These are phyloP conservation scores for Pecoramyces ruminantium DNA, from an alignment of 192 early-diverging fungal genomes.

Conservation along the genomic window DNA sequence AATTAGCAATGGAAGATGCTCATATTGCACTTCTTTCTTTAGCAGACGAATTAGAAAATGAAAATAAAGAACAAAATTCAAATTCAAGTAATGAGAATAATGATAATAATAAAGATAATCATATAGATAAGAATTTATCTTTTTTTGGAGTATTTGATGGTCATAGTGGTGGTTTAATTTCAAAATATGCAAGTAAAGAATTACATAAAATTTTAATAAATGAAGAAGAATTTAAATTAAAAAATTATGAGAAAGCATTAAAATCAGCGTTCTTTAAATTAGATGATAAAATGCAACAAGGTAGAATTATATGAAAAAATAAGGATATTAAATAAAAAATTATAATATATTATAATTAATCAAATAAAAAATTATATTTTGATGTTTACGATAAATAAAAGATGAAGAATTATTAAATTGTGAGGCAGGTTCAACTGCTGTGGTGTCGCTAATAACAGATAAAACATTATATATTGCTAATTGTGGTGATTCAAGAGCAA, in stretches of 20 bases:
- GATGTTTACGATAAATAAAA: no score
- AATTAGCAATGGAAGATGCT: not conserved
- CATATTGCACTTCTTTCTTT: not conserved
- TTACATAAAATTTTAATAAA: slow-evolving; percentile 57
- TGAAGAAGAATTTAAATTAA: slow-evolving; percentile 39
- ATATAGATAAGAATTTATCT: not conserved
- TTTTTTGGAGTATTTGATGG: not conserved
- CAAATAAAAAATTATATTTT: no score
- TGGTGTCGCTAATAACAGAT: slow-evolving; percentile 55
- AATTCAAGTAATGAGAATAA: not conserved
- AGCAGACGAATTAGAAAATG: not conserved
- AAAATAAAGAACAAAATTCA: not conserved
- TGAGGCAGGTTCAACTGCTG: slow-evolving; percentile 91
- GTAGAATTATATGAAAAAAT: no score
- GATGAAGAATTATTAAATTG: slow-evolving; percentile 60
- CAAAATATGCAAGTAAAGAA: slow-evolving; percentile 63
- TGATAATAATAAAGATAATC: not conserved
- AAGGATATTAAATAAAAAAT: no score
- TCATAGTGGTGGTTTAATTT: slow-evolving; percentile 19
- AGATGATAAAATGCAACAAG: slow-evolving; percentile 58
- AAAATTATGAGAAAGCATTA: slow-evolving; percentile 58
- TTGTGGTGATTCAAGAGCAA: slow-evolving; percentile 88
- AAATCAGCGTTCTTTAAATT: slow-evolving; percentile 65
- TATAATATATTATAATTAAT: no score
- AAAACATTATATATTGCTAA: slow-evolving; percentile 70